phyloP scores from a whole-genome alignment of 768 basidiomycete genomes.

The Sutorius australiensis region DNA sequence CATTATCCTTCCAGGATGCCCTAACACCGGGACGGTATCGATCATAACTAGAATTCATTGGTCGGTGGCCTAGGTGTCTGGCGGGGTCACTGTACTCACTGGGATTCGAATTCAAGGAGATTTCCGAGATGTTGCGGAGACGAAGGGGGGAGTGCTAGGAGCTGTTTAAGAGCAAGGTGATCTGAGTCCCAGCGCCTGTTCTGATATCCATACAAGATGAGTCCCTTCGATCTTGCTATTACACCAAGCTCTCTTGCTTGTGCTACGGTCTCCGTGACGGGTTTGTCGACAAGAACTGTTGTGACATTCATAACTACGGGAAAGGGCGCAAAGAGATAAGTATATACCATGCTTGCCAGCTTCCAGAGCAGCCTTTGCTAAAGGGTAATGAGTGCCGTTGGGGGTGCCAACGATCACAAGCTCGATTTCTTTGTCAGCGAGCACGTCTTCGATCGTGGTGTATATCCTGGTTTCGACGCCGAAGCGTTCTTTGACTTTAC shows the following conservation, averaged over 20 bases:
- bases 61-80: neutral
- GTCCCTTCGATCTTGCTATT: slow-evolving; percentile 54
- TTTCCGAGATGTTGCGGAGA: slow-evolving; percentile 55
- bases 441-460: slow-evolving; percentile 54
- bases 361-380: slow-evolving; percentile 60
- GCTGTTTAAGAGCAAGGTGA: slow-evolving; percentile 59
- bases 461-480: slow-evolving; percentile 57
- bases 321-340: neutral
- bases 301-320: neutral
- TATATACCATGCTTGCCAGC: slow-evolving; percentile 69
- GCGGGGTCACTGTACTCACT: slow-evolving; percentile 40
- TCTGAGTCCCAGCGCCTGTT: slow-evolving; percentile 80
- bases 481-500: slow-evolving; percentile 64
- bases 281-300: slow-evolving; percentile 77
- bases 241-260: slow-evolving; percentile 59
- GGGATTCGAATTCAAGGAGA: slow-evolving; percentile 70
- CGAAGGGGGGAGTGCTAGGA: slow-evolving; percentile 51
- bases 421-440: slow-evolving; percentile 62
- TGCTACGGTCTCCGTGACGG: slow-evolving; percentile 56
- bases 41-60: slow-evolving; percentile 51
- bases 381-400: slow-evolving; percentile 66
- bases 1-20: slow-evolving; percentile 77
- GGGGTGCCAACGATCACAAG: slow-evolving; percentile 68
- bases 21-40: slow-evolving; percentile 64
- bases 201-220: slow-evolving; percentile 69